These are phyloP conservation scores for Venustampulla echinocandica DNA, from an alignment of 495 filamentous ascomycete genomes.

Conservation along the genomic window DNA sequence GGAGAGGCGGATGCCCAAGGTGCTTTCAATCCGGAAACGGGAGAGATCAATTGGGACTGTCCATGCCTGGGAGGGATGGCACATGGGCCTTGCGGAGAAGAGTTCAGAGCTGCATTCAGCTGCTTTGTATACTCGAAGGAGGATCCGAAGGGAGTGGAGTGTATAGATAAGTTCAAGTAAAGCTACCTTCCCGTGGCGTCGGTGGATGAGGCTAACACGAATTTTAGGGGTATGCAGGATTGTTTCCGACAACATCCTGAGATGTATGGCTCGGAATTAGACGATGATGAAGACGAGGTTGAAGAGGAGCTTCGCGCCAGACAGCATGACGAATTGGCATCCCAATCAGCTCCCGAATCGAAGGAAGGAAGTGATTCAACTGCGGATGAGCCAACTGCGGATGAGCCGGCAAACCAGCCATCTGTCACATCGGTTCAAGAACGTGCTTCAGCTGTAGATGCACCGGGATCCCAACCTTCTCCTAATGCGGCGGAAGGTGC, in stretches of 20 bases:
- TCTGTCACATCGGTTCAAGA: conserved; percentile 6
- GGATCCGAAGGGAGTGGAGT: conserved; percentile 98
- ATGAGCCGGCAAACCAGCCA: not conserved
- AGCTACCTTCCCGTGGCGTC: conserved; percentile 14
- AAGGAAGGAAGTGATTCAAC: not conserved
- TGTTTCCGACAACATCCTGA: conserved; percentile 91
- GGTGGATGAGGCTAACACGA: conserved; percentile 23
- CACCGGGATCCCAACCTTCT: too few relatives aligned
- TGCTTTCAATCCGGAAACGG: conserved; percentile 95
- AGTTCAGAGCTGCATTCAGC: conserved; percentile 91
- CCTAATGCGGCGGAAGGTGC: too few relatives aligned
- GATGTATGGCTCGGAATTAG: conserved; percentile 82
- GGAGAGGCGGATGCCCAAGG: conserved; percentile 77
- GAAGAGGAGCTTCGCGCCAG: conserved; percentile 27
- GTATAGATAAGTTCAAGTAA: conserved; percentile 96
- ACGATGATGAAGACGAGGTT: conserved; percentile 63
- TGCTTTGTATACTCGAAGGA: conserved; percentile 93
- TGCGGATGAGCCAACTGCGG: not conserved
- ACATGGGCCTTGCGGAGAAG: conserved; percentile 87
- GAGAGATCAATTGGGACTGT: conserved; percentile 99
- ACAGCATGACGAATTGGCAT: conserved; percentile 7
- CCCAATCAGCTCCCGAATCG: conserved; percentile 2
- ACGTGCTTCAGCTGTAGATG: too few relatives aligned
- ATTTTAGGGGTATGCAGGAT: conserved; percentile 78
- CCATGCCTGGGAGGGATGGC: conserved; percentile 97